Evolutionary conservation across 352 stramenopile genomes (phyloP), one percentile per base, ranked within the genome.

Genomic region (Pythium grandisporangium): DNA sequence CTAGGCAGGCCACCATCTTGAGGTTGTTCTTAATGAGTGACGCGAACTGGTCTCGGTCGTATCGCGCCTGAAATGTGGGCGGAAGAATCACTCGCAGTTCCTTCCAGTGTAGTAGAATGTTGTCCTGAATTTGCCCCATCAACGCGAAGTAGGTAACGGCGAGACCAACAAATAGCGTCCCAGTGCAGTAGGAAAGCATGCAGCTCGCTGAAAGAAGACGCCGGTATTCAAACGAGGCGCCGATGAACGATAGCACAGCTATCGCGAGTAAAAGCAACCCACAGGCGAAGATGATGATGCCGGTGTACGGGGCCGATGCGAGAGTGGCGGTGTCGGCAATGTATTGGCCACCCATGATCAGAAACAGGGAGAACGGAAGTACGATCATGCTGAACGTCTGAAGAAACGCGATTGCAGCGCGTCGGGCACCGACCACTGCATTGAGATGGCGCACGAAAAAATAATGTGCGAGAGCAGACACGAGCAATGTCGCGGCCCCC

Each of bases 221-320:
- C 16, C 76, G 76, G 37, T 90, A 90, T 41, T 90, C 76, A n/a
- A 90, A 85, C 29, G 58, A 73, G 6, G 58, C 66, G 7, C 76
- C 76, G 29, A 86, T 55, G 45, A 90, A 90, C 7, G 72, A 61
- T 11, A 90, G 51, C 19, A 86, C 40, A 5, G 72, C 62, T 21
- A 90, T 63, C 16, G 66, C 24, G 5, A 90, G 53, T 42, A 83
- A 55, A 10, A 84, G 14, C 13, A 70, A 30, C 0, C 76, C 76
- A 25, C 62, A 62, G 8, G 56, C 44, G 45, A 86, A 90, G 27
- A 84, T 63, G 22, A 78, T 61, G 39, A 90, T 74, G 23, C 73
- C 67, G n/a, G 73, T 78, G 50, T 79, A 86, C 6, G 76, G 76
- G 10, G 73, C 66, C 6, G 76, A 81, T 5, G 62, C 60, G 3